phyloP scores from a whole-genome alignment of 495 filamentous ascomycete species.

The Trichoderma orchidacearum region DNA sequence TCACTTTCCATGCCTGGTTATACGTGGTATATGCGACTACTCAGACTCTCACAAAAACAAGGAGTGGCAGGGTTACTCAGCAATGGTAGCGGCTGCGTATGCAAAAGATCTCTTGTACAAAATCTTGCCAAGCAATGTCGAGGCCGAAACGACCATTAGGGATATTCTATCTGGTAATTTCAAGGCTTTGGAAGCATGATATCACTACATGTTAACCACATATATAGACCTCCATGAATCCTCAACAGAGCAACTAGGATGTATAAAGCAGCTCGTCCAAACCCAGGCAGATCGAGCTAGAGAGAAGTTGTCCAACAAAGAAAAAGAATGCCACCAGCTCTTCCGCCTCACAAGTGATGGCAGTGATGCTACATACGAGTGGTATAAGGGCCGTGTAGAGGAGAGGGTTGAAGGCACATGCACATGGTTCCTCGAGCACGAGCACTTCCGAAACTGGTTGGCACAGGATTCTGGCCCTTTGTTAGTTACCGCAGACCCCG shows the following conservation, averaged over 20 bases:
- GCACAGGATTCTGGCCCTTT: conserved; percentile 4
- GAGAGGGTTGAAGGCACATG: conserved; percentile 7
- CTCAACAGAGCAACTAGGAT: neutral
- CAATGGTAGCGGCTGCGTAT: neutral
- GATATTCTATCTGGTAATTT: neutral
- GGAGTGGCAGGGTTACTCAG: conserved; percentile 1
- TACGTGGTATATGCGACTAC: neutral
- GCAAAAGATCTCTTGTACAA: neutral
- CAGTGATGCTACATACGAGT: conserved; percentile 26
- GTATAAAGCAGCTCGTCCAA: neutral
- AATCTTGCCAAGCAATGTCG: neutral
- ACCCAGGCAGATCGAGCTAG: neutral
- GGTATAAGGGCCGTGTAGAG: conserved; percentile 16
- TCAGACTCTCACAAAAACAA: neutral
- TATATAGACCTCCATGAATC: neutral
- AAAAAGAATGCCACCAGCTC: conserved; percentile 16
- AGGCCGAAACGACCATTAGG: neutral
- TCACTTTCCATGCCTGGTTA: neutral
- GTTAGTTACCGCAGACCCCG: conserved; percentile 31
- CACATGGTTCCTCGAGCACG: conserved; percentile 18
- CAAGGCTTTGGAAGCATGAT: too few species aligned
- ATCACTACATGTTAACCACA: neutral
- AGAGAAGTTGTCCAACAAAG: conserved; percentile 4
- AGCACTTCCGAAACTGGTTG: conserved; percentile 2
- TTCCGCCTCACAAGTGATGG: conserved; percentile 13